Evolutionary conservation across 169 alveolate genomes (phyloP).

Genomic region (Plasmodium coatneyi): DNA sequence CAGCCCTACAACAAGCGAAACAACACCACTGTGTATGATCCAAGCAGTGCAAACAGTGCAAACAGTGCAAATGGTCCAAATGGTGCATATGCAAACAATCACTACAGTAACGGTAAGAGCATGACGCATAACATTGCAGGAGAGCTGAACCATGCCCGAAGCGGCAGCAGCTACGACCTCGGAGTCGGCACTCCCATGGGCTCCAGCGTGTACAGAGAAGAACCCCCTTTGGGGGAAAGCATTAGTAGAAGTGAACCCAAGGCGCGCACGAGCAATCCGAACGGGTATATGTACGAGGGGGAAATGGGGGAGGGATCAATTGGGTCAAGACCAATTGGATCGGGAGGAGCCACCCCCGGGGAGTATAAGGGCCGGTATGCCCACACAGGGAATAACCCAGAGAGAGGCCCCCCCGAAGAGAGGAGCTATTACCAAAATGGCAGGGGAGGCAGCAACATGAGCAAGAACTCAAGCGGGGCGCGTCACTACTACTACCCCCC

Average conservation of each 20-base stretch:
- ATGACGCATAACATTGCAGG: not conserved
- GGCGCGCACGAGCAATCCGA: not conserved
- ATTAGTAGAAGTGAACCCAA: not conserved
- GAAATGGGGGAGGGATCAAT: not conserved
- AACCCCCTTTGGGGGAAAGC: not conserved
- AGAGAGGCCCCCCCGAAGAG: not conserved
- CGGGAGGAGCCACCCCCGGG: not conserved
- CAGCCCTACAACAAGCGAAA: not conserved
- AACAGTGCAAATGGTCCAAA: not conserved
- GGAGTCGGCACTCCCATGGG: not conserved
- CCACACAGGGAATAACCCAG: not conserved
- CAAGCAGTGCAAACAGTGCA: not conserved
- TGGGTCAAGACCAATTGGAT: not conserved
- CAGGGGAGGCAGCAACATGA: not conserved
- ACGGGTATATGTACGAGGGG: not conserved
- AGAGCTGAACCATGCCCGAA: not conserved
- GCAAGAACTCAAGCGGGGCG: not conserved
- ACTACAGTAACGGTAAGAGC: slow-evolving; percentile 5
- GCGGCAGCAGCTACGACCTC: not conserved
- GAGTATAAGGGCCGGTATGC: not conserved
- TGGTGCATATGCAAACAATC: not conserved
- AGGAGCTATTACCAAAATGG: not conserved
- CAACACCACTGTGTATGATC: not conserved
- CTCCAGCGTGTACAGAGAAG: not conserved
- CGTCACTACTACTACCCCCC: not conserved